Evolutionary conservation across 768 basidiomycete genomes (phyloP).

Genomic region (Hygrophoropsis aurantiaca): DNA sequence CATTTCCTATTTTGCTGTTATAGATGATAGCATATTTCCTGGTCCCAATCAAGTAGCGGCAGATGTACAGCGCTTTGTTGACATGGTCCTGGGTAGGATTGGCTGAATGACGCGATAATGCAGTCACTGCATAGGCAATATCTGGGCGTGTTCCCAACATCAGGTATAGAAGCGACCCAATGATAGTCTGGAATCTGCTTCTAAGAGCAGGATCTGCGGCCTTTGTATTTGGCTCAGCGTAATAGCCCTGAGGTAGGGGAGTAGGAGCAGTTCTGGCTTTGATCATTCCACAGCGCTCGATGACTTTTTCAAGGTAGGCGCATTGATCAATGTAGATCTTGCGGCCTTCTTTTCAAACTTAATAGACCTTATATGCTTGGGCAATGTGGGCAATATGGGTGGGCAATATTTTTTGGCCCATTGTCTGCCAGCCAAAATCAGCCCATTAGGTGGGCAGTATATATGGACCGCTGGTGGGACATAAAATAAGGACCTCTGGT

Average conservation of each 20-base stretch:
- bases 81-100: conserved; percentile 3
- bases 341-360: too few species aligned
- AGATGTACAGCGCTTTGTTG: not conserved
- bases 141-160: conserved; percentile 28
- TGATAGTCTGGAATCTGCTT: not conserved
- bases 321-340: too few species aligned
- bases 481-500: too few species aligned
- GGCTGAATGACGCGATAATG: conserved; percentile 15
- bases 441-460: too few species aligned
- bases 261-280: conserved; percentile 10
- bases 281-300: conserved; percentile 6
- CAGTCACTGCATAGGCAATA: conserved; percentile 28
- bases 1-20: too few species aligned
- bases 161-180: conserved; percentile 29
- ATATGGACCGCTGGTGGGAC: too few species aligned
- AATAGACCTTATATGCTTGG: too few species aligned
- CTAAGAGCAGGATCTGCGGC: conserved; percentile 1
- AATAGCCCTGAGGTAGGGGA: conserved; percentile 9
- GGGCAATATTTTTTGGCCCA: too few species aligned
- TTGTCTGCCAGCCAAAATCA: too few species aligned
- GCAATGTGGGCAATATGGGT: too few species aligned
- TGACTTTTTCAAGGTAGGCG: conserved; percentile 8
- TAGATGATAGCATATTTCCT: too few species aligned
- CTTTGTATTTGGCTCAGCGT: not conserved
- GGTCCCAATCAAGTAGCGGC: not conserved